Base-by-base conservation (phyloP, 2,329 filamentous ascomycete genomes). In the Aspergillus tanneri region DNA sequence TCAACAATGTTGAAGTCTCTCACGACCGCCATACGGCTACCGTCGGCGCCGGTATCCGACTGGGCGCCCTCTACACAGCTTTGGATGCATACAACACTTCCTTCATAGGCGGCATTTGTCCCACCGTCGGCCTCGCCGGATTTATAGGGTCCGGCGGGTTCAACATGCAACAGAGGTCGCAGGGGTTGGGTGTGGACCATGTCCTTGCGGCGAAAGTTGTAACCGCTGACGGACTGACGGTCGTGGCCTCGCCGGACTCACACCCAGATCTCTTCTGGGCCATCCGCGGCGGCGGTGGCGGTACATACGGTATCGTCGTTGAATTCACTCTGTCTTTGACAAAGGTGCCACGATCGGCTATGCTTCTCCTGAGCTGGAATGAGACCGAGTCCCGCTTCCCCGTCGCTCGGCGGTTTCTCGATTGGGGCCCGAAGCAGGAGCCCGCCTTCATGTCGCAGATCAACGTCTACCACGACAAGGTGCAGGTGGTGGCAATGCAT, bases 231-330 rank as follows among this genome's bases (percentile, higher is more conserved):
- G 39, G 39, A 4, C 28, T 12, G 6, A 21, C 28, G 4, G 25
- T 42, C 27, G 19, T 21, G 8, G 25, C 39, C n/a, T 42, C 39
- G 3, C 14, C 25, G n/a, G 32, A 25, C 8, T 25, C 25, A 25
- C 25, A 42, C 25, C 25, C 24, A 4, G 27, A 42, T 28, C 18
- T 42, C n/a, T 42, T 25, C 24, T 42, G 39, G 39, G 39, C 39
- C 16, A 42, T 42, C 14, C 25, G 39, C 9, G 39, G 39, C 6
- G 39, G 39, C 12, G 39, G 39, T 12, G 30, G 30, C 14, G 30
- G 30, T 9, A 42, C 39, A 8, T 42, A 30, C 25, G 39, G 39
- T 25, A 11, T 42, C 14, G 28, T 28, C n/a, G 39, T 42, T 14
- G 39, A 42, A 10, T 25, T 30, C 8, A 27, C 24, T 10, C 11